Base-by-base conservation (phyloP, 169 alveolate species). In the Cryptosporidium sp. region DNA sequence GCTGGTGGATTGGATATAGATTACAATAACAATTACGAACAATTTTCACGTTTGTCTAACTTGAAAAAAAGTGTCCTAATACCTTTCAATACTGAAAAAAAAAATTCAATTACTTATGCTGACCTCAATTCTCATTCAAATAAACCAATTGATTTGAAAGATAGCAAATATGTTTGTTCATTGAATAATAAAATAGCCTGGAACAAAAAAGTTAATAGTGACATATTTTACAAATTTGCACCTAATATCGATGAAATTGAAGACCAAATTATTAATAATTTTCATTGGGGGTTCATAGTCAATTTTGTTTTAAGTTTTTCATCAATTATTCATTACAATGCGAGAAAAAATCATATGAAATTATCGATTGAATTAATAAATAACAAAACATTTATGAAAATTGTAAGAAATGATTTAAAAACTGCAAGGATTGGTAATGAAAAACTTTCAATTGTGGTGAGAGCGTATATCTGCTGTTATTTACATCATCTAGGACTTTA, bases 1-100 rank as follows among this genome's bases (percentile, higher is more conserved):
- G 58, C 69, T 18, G 92, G 92, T 39, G 92, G 92, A 12, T 71
- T 85, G 16, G n/a, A n/a, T 14, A 16, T 26, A 26, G 85, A 69
- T 6, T 51, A 18, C 41, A 21, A 35, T 21, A 39, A 29, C 6
- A 48, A 33, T 29, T 52, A 29, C 31, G 21, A 45, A 39, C 21
- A 29, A 23, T 67, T 2, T 67, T 16, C 52, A 67, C 0, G 33
- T 67, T 12, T 67, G 1, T 55, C 29, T 26, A 8, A 55, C 3
- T 23, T n/a, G 23, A 55, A 23, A 26, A 26, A 55, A 55, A 26
- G 35, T 26, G 18, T 2, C 5, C 2, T 0, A 55, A 7, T 3
- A 55, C 67, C 4, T 23, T 4, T 23, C 3, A 21, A 26, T 55
- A 23, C 14, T 1, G 35, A 3, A 55, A 55, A n/a, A 8, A 55